Percentiles rank a stretch among this genome's conserved stretches.
Conservation (phyloP, 352 stramenopile genomes). For the Phytophthora palmivora region DNA sequence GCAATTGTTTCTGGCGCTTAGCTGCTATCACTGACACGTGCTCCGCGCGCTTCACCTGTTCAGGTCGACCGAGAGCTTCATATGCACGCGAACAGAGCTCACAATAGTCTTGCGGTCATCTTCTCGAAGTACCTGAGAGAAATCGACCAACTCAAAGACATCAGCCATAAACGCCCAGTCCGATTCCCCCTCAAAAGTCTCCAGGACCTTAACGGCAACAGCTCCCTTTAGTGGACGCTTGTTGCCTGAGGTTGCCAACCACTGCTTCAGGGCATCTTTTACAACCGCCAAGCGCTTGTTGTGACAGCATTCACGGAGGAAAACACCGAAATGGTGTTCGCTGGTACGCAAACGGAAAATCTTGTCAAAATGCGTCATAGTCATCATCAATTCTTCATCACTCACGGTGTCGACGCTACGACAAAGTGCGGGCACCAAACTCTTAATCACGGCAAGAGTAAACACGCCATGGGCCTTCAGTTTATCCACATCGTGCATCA, state of each 20-base stretch:
- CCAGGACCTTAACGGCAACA: conserved; percentile 33
- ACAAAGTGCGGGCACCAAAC: conserved; percentile 48
- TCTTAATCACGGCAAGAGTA: conserved; percentile 44
- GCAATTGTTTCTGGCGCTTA: conserved; percentile 34
- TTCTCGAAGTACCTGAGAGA: conserved; percentile 23
- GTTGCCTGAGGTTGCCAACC: conserved; percentile 26
- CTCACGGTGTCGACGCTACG: conserved; percentile 36
- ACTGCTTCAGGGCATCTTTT: conserved; percentile 41
- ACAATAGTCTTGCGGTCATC: conserved; percentile 37
- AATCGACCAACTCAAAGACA: conserved; percentile 45
- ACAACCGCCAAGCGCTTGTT: conserved; percentile 35
- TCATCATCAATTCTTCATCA: conserved; percentile 47
- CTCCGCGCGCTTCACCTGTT: conserved; percentile 26
- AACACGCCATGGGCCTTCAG: conserved; percentile 40
- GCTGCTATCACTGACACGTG: conserved; percentile 14
- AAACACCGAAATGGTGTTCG: conserved; percentile 44
- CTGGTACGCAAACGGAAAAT: conserved; percentile 48
- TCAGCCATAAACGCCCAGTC: conserved; percentile 47
- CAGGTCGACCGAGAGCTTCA: conserved; percentile 35
- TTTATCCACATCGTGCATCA: conserved; percentile 47
- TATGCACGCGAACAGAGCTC: conserved; percentile 41
- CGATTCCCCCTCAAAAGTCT: conserved; percentile 35
- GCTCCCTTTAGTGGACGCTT: conserved; percentile 36
- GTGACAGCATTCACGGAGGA: conserved; percentile 52
- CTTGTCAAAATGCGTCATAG: conserved; percentile 34